These are phyloP conservation scores for Hygrophoropsis aurantiaca DNA, from an alignment of 768 basidiomycete genomes.

Conservation along the genomic window DNA sequence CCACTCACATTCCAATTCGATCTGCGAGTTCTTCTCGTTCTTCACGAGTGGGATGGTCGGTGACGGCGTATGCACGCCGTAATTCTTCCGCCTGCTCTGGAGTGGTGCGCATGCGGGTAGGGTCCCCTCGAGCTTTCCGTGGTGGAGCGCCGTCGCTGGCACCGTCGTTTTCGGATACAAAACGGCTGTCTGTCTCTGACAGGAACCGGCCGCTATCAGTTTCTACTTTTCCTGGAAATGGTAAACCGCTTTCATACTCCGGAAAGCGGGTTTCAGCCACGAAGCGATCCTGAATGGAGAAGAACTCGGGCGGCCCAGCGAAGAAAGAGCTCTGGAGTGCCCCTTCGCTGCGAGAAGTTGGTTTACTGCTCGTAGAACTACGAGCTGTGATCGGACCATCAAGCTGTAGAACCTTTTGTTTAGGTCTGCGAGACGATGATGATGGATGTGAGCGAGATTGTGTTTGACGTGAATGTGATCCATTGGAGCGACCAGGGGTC, in stretches of 20 bases:
- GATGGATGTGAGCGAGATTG: constrained; percentile 25
- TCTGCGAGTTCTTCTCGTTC: constrained; percentile 64
- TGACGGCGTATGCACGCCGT: constrained; percentile 59
- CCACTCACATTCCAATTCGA: constrained; percentile 73
- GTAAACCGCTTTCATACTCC: constrained; percentile 21
- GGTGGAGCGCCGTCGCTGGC: constrained; percentile 21
- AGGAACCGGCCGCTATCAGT: constrained; percentile 51
- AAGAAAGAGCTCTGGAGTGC: constrained; percentile 30
- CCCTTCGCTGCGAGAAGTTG: constrained; percentile 13
- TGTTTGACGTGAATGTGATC: constrained; percentile 9
- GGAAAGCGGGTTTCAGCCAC: constrained; percentile 33
- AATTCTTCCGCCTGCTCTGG: constrained; percentile 69
- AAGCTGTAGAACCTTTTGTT: constrained; percentile 32
- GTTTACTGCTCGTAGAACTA: background rate
- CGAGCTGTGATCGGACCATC: constrained; percentile 24
- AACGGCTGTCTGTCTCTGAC: constrained; percentile 51
- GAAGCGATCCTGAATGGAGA: constrained; percentile 30
- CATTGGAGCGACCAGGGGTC: constrained; percentile 8
- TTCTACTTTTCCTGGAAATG: constrained; percentile 26
- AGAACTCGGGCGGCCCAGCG: constrained; percentile 28
- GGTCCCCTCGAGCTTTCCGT: constrained; percentile 28
- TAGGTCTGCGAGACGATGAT: constrained; percentile 22
- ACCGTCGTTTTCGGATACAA: constrained; percentile 49
- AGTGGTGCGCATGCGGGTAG: constrained; percentile 57
- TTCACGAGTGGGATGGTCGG: constrained; percentile 68